phyloP scores from a whole-genome alignment of 805 yeast species.

The Naumovozyma castellii region DNA sequence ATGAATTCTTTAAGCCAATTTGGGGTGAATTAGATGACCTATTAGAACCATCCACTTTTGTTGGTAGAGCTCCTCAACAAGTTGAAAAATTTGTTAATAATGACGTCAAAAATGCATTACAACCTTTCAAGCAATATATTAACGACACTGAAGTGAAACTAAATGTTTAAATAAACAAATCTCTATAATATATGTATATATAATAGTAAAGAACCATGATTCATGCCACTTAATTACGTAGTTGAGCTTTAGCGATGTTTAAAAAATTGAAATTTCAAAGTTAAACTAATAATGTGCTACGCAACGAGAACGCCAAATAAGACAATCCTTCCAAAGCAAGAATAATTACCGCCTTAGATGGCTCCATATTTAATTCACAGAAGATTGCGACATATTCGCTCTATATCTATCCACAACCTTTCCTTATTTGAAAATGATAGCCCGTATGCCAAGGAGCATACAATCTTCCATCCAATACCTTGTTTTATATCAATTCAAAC shows the following conservation, averaged over 20 bases:
- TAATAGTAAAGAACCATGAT: too few relatives aligned
- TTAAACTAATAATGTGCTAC: too few relatives aligned
- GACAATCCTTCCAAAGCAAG: too few relatives aligned
- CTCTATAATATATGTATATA: slow-evolving; percentile 2
- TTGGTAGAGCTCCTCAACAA: slow-evolving; percentile 98
- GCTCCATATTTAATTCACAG: slow-evolving; percentile 10
- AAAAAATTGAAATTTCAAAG: too few relatives aligned
- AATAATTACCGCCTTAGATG: too few relatives aligned
- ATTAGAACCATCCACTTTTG: slow-evolving; percentile 87
- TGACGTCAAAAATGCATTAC: slow-evolving; percentile 77
- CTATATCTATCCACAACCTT: slow-evolving; percentile 16
- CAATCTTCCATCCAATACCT: slow-evolving; percentile 3
- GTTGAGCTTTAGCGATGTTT: too few relatives aligned
- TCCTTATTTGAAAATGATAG: slow-evolving; percentile 3
- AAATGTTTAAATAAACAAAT: slow-evolving; percentile 53
- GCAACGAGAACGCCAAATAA: too few relatives aligned
- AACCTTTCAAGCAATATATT: slow-evolving; percentile 51
- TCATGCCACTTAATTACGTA: too few relatives aligned
- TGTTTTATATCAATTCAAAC: slow-evolving; percentile 20
- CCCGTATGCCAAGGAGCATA: not conserved
- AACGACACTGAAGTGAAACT: slow-evolving; percentile 64
- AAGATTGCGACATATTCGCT: slow-evolving; percentile 22
- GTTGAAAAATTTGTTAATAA: slow-evolving; percentile 82
- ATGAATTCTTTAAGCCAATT: slow-evolving; percentile 79
- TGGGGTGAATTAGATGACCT: slow-evolving; percentile 72